Conservation (phyloP, 495 filamentous ascomycete genomes). For the Aspergillus heteromorphus region DNA sequence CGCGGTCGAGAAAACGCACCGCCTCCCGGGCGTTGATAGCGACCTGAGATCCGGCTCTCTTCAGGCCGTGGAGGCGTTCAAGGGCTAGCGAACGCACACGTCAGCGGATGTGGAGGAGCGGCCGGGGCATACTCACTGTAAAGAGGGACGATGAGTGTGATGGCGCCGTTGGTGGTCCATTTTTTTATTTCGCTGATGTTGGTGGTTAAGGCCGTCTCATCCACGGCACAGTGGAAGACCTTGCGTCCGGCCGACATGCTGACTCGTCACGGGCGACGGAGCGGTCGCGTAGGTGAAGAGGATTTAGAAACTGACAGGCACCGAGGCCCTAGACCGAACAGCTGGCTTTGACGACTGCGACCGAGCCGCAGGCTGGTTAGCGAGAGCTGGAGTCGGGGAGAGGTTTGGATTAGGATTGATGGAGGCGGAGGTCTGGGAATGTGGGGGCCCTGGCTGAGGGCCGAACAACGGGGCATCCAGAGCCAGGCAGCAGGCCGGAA, state of each 20-base stretch:
- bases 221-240: slow-evolving; percentile 68
- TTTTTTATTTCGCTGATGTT: slow-evolving; percentile 65
- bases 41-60: slow-evolving; percentile 50
- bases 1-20: slow-evolving; percentile 60
- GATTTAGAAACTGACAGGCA: slow-evolving; percentile 8
- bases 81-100: slow-evolving; percentile 40
- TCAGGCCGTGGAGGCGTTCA: slow-evolving; percentile 51
- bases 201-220: slow-evolving; percentile 65
- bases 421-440: slow-evolving; percentile 30
- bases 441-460: slow-evolving; percentile 28
- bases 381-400: slow-evolving; percentile 24
- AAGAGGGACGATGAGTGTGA: slow-evolving; percentile 63
- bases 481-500: not conserved
- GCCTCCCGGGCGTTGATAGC: slow-evolving; percentile 60
- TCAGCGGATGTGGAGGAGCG: slow-evolving; percentile 12
- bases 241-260: slow-evolving; percentile 51
- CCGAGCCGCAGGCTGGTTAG: slow-evolving; percentile 27
- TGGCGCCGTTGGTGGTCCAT: slow-evolving; percentile 59
- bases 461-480: slow-evolving; percentile 5
- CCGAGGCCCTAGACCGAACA: slow-evolving; percentile 29
- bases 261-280: slow-evolving; percentile 9
- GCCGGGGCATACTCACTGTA: slow-evolving; percentile 48
- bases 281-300: slow-evolving; percentile 11
- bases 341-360: slow-evolving; percentile 32
- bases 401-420: slow-evolving; percentile 24